Percentiles rank a stretch among this genome's conserved stretches.
Evolutionary conservation across 805 yeast species (phyloP).

Genomic region (Wickerhamomyces queroliae): DNA sequence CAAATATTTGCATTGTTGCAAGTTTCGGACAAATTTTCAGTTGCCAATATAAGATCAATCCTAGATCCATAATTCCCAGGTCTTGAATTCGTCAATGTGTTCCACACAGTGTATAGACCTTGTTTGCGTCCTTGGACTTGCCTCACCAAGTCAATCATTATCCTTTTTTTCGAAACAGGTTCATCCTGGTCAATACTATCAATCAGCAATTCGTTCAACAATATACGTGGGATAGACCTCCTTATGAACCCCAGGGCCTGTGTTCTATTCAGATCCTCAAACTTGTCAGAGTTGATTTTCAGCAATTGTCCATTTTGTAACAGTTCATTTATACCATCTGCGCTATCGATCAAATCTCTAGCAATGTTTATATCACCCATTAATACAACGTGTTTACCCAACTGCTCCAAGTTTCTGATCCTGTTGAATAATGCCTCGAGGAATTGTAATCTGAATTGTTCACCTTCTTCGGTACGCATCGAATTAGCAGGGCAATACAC

Average conservation of each 20-base stretch:
- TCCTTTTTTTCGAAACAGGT: constrained; percentile 31
- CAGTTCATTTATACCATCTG: constrained; percentile 52
- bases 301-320: constrained; percentile 31
- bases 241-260: constrained; percentile 30
- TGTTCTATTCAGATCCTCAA: constrained; percentile 29
- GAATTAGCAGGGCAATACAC: constrained; percentile 94
- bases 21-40: constrained; percentile 28
- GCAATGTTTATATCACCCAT: constrained; percentile 90
- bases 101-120: constrained; percentile 90
- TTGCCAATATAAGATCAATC: constrained; percentile 67
- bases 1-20: constrained; percentile 46
- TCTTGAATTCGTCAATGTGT: constrained; percentile 66
- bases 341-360: constrained; percentile 76
- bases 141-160: constrained; percentile 57
- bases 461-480: constrained; percentile 60
- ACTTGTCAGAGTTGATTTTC: constrained; percentile 18
- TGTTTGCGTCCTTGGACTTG: constrained; percentile 46
- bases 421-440: constrained; percentile 56
- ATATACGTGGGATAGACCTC: constrained; percentile 33
- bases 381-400: constrained; percentile 66
- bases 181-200: constrained; percentile 27
- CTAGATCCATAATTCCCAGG: constrained; percentile 86
- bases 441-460: constrained; percentile 50
- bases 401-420: constrained; percentile 42
- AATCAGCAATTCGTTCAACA: constrained; percentile 40